Percentiles rank a stretch among this genome's conserved stretches.
These are phyloP conservation scores for Colletotrichum godetiae DNA, from an alignment of 2,329 filamentous ascomycete genomes.

Conservation along the genomic window DNA sequence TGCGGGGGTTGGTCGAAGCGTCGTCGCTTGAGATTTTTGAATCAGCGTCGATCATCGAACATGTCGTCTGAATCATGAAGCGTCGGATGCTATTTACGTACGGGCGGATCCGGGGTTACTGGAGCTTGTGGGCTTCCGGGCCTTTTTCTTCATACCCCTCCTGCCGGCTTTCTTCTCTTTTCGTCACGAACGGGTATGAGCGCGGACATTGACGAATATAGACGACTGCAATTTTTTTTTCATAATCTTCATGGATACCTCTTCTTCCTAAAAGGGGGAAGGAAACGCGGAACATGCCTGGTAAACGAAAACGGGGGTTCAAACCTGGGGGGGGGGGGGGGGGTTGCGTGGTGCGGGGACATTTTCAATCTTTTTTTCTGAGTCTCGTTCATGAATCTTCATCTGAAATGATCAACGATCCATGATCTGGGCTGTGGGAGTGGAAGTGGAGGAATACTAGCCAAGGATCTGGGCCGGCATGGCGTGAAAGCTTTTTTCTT, in stretches of 20 bases:
- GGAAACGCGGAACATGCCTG: conserved; percentile 23
- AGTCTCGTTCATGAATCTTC: neutral
- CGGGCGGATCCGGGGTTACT: conserved; percentile 17
- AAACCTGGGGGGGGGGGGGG: neutral
- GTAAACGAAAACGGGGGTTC: conserved; percentile 24
- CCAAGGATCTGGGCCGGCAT: conserved; percentile 29
- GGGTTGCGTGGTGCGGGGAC: neutral
- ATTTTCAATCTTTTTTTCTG: neutral
- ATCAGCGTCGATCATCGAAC: conserved; percentile 7
- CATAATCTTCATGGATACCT: conserved; percentile 30
- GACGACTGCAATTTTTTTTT: conserved; percentile 7
- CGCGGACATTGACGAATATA: conserved; percentile 27
- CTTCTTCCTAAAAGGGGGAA: conserved; percentile 2
- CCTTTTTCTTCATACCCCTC: neutral
- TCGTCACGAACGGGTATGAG: conserved; percentile 19
- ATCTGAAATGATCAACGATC: conserved; percentile 23
- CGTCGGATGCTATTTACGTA: conserved; percentile 33
- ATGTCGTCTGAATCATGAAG: conserved; percentile 25
- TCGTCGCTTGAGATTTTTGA: conserved; percentile 52
- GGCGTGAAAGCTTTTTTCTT: conserved; percentile 25
- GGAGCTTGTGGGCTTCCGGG: neutral
- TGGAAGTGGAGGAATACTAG: neutral
- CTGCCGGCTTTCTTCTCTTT: neutral
- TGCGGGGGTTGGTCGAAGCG: conserved; percentile 59
- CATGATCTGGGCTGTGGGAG: conserved; percentile 7